Evolutionary conservation across 768 basidiomycete genomes (phyloP).

Genomic region (Panaeolus papilionaceus): DNA sequence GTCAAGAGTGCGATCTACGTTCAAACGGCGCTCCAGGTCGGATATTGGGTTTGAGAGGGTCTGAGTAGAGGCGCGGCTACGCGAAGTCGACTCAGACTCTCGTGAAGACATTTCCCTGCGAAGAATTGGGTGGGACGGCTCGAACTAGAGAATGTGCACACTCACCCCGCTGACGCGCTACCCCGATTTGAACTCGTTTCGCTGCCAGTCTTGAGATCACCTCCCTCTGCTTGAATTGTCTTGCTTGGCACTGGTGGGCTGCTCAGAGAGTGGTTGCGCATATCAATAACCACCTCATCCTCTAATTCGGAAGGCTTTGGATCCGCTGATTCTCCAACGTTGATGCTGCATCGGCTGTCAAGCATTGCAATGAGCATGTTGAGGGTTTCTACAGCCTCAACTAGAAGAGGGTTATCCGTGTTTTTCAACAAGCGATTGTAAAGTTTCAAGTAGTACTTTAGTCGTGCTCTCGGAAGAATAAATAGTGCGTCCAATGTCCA

Average conservation of each 20-base stretch:
- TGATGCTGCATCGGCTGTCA: slow-evolving; percentile 61
- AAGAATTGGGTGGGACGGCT: slow-evolving; percentile 16
- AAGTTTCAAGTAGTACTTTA: slow-evolving; percentile 92
- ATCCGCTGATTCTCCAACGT: slow-evolving; percentile 46
- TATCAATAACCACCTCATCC: slow-evolving; percentile 66
- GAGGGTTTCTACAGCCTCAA: slow-evolving; percentile 82
- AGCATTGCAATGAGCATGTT: slow-evolving; percentile 73
- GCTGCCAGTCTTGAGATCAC: slow-evolving; percentile 45
- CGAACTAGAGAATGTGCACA: slow-evolving; percentile 17
- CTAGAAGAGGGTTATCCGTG: slow-evolving; percentile 85
- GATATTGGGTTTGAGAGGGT: slow-evolving; percentile 63
- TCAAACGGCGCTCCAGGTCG: slow-evolving; percentile 83
- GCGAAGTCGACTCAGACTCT: slow-evolving; percentile 61
- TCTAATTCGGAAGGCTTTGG: slow-evolving; percentile 42
- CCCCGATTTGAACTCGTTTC: slow-evolving; percentile 58
- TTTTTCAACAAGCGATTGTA: slow-evolving; percentile 87
- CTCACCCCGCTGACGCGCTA: slow-evolving; percentile 64
- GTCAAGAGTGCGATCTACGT: slow-evolving; percentile 82
- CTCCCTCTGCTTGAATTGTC: slow-evolving; percentile 27
- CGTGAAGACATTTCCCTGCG: slow-evolving; percentile 64
- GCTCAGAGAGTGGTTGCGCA: slow-evolving; percentile 46
- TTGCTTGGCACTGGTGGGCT: slow-evolving; percentile 29
- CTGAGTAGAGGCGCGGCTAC: slow-evolving; percentile 57
- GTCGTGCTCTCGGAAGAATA: slow-evolving; percentile 79
- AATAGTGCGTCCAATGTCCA: slow-evolving; percentile 94